These are phyloP conservation scores for Fonsecaea monophora DNA, from an alignment of 2,329 filamentous ascomycete genomes.

Conservation along the genomic window DNA sequence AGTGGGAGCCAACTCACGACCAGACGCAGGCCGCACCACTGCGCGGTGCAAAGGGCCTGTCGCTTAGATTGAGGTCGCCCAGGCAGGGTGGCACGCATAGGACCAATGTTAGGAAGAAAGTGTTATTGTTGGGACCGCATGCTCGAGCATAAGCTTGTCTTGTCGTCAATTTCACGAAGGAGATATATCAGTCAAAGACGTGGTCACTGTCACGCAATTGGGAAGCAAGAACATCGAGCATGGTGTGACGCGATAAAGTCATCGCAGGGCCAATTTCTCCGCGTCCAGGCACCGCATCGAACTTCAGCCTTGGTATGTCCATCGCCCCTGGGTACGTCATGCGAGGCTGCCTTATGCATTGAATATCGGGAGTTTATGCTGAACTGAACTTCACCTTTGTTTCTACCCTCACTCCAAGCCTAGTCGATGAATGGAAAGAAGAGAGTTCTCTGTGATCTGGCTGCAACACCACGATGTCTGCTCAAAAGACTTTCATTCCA, in stretches of 20 bases:
- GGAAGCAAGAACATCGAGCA: neutral
- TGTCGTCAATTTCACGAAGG: constrained; percentile 1
- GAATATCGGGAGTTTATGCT: neutral
- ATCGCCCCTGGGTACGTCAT: constrained; percentile 19
- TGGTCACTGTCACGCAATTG: neutral
- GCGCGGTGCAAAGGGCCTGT: constrained; percentile 75
- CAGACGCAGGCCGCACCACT: constrained; percentile 74
- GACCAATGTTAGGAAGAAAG: constrained; percentile 45
- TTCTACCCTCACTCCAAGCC: neutral
- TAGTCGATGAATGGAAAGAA: neutral
- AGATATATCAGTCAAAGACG: constrained; percentile 1
- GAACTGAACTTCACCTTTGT: neutral
- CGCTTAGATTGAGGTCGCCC: constrained; percentile 79
- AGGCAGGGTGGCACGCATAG: constrained; percentile 79
- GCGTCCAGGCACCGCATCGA: constrained; percentile 8
- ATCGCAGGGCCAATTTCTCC: constrained; percentile 5
- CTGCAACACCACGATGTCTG: constrained; percentile 17
- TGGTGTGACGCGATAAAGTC: constrained; percentile 6
- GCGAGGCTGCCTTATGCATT: constrained; percentile 26
- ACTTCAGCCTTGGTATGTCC: neutral
- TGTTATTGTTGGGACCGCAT: constrained; percentile 27
- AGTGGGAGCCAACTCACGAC: constrained; percentile 63
- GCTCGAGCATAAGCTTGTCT: neutral
- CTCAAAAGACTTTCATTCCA: constrained; percentile 30
- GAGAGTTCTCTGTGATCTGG: neutral